Evolutionary conservation across 1,284 basidiomycete species (phyloP).

Genomic region (Apiotrichum akiyoshidainum): DNA sequence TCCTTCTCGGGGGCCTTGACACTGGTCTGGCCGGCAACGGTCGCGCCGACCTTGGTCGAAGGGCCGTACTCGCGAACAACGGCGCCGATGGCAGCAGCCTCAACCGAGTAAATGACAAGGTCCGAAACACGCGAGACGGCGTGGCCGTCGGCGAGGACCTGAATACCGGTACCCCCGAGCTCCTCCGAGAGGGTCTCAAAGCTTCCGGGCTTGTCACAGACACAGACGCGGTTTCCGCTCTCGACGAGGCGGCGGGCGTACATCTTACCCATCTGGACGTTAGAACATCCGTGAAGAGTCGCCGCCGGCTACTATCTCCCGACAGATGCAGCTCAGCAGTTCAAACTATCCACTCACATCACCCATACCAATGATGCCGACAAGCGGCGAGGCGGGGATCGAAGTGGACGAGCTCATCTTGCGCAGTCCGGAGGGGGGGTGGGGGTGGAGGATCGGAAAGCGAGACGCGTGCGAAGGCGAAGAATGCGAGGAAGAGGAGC

Average conservation of each 20-base stretch:
- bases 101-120: constrained; percentile 89
- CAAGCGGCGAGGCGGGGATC: constrained; percentile 55
- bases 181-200: constrained; percentile 64
- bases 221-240: constrained; percentile 65
- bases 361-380: constrained; percentile 88
- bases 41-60: constrained; percentile 86
- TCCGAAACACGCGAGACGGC: constrained; percentile 78
- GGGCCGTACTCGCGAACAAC: constrained; percentile 89
- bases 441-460: background rate
- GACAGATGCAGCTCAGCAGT: background rate
- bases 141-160: constrained; percentile 73
- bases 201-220: constrained; percentile 82
- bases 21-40: constrained; percentile 92
- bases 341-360: constrained; percentile 36
- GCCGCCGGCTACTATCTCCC: background rate
- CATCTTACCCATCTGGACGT: constrained; percentile 82
- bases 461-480: background rate
- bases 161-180: constrained; percentile 61
- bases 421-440: background rate
- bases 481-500: background rate
- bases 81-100: constrained; percentile 79
- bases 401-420: constrained; percentile 2
- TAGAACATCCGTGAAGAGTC: background rate
- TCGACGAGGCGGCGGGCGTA: constrained; percentile 63
- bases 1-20: constrained; percentile 91